Conservation (phyloP, 1,284 basidiomycete genomes). For the Malassezia restricta region DNA sequence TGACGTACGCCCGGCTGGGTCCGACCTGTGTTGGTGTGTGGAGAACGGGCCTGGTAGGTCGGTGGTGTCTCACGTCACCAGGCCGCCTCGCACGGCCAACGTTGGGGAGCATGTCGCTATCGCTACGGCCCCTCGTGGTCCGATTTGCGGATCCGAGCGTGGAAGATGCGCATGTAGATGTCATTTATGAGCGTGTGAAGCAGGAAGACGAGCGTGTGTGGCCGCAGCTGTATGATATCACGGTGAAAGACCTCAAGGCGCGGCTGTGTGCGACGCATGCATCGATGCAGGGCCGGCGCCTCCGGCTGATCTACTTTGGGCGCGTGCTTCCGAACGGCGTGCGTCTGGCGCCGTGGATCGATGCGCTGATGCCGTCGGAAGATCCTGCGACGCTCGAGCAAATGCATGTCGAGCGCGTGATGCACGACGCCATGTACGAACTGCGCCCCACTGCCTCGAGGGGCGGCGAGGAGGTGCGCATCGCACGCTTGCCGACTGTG, state of each 20-base stretch:
- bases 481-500: slow-evolving; percentile 2
- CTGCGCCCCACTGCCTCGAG: not conserved
- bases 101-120: not conserved
- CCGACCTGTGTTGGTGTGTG: not conserved
- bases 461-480: not conserved
- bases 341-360: slow-evolving; percentile 23
- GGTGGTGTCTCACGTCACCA: too few species aligned
- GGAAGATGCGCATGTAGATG: slow-evolving; percentile 13
- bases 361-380: slow-evolving; percentile 7
- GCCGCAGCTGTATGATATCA: slow-evolving; percentile 6
- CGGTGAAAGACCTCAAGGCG: slow-evolving; percentile 8
- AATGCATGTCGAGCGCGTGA: not conserved
- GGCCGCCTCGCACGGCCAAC: too few species aligned
- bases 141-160: slow-evolving; percentile 11
- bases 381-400: not conserved
- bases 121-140: slow-evolving; percentile 12
- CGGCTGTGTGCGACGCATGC: not conserved
- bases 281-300: slow-evolving; percentile 2
- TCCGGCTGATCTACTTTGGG: slow-evolving; percentile 27
- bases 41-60: not conserved
- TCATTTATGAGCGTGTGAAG: slow-evolving; percentile 10
- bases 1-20: not conserved
- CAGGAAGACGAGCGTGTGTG: slow-evolving; percentile 3
- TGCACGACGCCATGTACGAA: not conserved
- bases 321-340: slow-evolving; percentile 22